Conservation (phyloP, 306 rosid species). For the Lupinus albus region DNA sequence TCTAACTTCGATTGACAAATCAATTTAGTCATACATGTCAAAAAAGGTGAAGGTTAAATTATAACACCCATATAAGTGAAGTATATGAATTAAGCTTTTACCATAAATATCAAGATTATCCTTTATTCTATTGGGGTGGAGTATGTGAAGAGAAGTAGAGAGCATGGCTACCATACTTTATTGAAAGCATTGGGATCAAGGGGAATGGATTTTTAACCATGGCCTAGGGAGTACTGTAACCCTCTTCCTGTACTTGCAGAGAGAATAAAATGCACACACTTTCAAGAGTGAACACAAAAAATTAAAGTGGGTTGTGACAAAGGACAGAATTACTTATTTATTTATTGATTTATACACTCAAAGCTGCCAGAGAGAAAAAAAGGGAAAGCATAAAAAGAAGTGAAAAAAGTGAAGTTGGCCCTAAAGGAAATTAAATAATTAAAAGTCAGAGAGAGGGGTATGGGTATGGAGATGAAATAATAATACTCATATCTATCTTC, state of each 20-base stretch:
- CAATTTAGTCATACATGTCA: conserved; percentile 31
- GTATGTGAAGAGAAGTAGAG: conserved; percentile 30
- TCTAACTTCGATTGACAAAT: conserved; percentile 37
- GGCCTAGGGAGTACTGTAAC: conserved; percentile 52
- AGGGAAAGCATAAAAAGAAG: neutral
- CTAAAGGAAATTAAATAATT: conserved; percentile 45
- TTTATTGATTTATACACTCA: conserved; percentile 8
- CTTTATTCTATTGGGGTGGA: conserved; percentile 34
- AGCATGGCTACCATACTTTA: conserved; percentile 61
- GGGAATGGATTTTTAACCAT: conserved; percentile 64
- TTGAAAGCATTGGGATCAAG: conserved; percentile 80
- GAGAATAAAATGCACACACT: conserved; percentile 26
- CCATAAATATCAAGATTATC: neutral
- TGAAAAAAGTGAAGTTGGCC: conserved; percentile 35
- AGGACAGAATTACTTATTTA: conserved; percentile 27
- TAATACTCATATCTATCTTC: conserved; percentile 34
- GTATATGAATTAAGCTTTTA: no score
- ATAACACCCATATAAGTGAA: neutral
- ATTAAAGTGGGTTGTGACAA: conserved; percentile 20
- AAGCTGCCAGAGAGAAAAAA: conserved; percentile 38
- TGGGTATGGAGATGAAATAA: conserved; percentile 41
- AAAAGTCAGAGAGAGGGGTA: conserved; percentile 50
- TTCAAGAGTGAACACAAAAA: neutral
- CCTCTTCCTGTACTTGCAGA: conserved; percentile 69
- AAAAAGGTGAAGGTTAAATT: conserved; percentile 22